Percentiles rank a stretch among this genome's conserved stretches.
phyloP scores from a whole-genome alignment of 352 stramenopile genomes.

The Halophytophthora polymorphica region DNA sequence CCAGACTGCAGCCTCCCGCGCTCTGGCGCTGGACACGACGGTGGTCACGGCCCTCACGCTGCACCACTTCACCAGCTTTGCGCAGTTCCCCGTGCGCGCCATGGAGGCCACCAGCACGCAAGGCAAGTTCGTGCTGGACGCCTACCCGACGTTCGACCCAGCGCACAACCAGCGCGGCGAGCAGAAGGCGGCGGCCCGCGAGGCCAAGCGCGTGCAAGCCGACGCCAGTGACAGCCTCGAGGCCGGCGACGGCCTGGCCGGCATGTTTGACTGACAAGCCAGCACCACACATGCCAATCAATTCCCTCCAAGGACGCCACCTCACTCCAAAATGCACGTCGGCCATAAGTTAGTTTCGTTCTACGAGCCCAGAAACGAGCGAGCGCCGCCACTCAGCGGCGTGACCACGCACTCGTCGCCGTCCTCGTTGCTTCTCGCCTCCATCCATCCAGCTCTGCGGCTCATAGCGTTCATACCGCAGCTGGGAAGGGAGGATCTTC shows the following conservation, averaged over 20 bases:
- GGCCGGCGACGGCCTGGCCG: conserved; percentile 34
- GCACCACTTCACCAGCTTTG: conserved; percentile 64
- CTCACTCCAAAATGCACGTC: too few species aligned
- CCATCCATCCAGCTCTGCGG: too few species aligned
- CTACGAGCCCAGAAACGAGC: too few species aligned
- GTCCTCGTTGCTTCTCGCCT: too few species aligned
- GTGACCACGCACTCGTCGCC: too few species aligned
- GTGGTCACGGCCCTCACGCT: conserved; percentile 64
- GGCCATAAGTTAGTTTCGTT: too few species aligned
- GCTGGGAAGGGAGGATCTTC: too few species aligned
- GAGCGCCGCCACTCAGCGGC: too few species aligned
- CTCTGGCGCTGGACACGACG: conserved; percentile 53
- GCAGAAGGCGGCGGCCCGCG: conserved; percentile 42
- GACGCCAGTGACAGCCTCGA: conserved; percentile 37
- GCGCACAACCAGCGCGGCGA: conserved; percentile 24
- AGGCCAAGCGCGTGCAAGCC: conserved; percentile 36
- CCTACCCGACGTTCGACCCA: conserved; percentile 46
- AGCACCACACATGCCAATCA: too few species aligned
- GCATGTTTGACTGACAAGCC: conserved; percentile 39
- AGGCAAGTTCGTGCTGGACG: conserved; percentile 76
- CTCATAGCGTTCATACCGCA: too few species aligned
- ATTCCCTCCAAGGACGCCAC: too few species aligned
- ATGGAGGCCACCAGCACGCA: conserved; percentile 66
- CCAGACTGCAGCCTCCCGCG: conserved; percentile 30
- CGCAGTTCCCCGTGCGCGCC: conserved; percentile 49